These are phyloP conservation scores for Cryptococcus hybrid DNA, from an alignment of 1,284 basidiomycete species.

Conservation along the genomic window DNA sequence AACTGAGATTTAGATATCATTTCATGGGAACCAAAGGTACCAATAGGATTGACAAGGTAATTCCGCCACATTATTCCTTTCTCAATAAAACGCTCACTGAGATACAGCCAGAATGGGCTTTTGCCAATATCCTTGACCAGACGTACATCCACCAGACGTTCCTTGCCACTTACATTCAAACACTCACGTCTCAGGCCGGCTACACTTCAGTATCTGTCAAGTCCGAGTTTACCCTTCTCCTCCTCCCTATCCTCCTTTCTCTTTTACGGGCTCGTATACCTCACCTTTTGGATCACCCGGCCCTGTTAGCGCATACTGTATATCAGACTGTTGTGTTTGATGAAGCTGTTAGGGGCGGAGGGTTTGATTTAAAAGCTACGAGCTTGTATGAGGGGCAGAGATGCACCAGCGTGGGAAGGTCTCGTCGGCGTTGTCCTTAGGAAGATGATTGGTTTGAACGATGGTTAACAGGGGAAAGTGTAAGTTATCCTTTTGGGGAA, in stretches of 20 bases:
- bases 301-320: conserved; percentile 89
- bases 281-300: conserved; percentile 69
- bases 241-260: conserved; percentile 65
- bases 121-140: conserved; percentile 82
- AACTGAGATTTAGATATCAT: conserved; percentile 90
- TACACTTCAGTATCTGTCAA: conserved; percentile 67
- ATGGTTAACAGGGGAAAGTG: conserved; percentile 89
- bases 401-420: conserved; percentile 62
- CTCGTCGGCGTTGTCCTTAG: conserved; percentile 77
- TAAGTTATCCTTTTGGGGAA: conserved; percentile 49
- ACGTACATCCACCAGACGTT: conserved; percentile 77
- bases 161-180: conserved; percentile 72
- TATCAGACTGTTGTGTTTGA: conserved; percentile 91
- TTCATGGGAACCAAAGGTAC: conserved; percentile 85
- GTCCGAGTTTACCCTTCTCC: conserved; percentile 74
- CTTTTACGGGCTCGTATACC: conserved; percentile 76
- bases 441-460: conserved; percentile 83
- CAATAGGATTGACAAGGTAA: conserved; percentile 88
- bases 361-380: conserved; percentile 61
- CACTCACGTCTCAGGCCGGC: conserved; percentile 62
- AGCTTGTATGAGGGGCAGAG: conserved; percentile 22
- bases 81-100: background rate
- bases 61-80: conserved; percentile 7
- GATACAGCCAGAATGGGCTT: conserved; percentile 90
- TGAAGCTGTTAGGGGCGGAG: conserved; percentile 70